phyloP scores from a whole-genome alignment of 2,329 filamentous ascomycete genomes.

The Pseudogymnoascus sp. region DNA sequence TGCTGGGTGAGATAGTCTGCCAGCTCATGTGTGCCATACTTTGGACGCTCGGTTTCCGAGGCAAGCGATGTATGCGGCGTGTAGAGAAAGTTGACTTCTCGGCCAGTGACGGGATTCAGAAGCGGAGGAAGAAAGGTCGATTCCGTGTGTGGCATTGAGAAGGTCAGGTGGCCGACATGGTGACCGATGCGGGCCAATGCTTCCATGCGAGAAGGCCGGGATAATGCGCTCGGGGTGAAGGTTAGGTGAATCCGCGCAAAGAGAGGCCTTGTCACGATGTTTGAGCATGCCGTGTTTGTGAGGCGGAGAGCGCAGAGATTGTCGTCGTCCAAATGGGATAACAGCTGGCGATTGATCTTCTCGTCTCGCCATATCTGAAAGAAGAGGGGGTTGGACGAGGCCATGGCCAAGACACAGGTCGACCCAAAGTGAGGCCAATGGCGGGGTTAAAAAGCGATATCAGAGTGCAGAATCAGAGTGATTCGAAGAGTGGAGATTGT shows the following conservation, averaged over 20 bases:
- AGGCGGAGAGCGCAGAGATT: conserved; percentile 53
- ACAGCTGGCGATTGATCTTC: conserved; percentile 22
- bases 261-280: conserved; percentile 60
- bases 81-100: conserved; percentile 76
- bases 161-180: conserved; percentile 71
- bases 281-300: conserved; percentile 63
- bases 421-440: conserved; percentile 1
- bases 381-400: conserved; percentile 25
- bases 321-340: conserved; percentile 25
- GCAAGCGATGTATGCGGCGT: conserved; percentile 65
- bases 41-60: conserved; percentile 56
- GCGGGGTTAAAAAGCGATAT: background rate
- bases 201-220: conserved; percentile 63
- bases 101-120: conserved; percentile 68
- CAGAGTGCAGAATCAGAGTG: background rate
- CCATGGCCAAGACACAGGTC: conserved; percentile 22
- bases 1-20: conserved; percentile 78
- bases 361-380: conserved; percentile 28
- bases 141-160: conserved; percentile 68
- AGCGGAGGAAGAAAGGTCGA: conserved; percentile 81
- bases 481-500: conserved; percentile 1
- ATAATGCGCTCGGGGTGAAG: conserved; percentile 70
- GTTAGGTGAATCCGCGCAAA: conserved; percentile 64
- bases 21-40: conserved; percentile 73
- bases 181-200: conserved; percentile 72